A percentile compares a stretch with the other conserved stretches of the same genome.
These are phyloP conservation scores for Calonectria pseudoreteaudii DNA, from an alignment of 2,329 filamentous ascomycete species.

Conservation along the genomic window DNA sequence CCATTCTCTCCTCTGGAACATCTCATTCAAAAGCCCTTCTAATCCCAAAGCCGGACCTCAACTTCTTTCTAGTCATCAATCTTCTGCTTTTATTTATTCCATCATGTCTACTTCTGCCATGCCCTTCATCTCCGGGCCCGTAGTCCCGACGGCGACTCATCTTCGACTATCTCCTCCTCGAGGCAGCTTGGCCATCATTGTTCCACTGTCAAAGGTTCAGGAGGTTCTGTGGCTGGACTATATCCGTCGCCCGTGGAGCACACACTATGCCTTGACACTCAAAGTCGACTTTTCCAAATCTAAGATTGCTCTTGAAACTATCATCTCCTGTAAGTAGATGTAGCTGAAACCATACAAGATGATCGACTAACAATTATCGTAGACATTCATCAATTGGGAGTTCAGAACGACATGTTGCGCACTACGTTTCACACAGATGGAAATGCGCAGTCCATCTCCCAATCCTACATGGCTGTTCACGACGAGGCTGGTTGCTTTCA, in stretches of 20 bases:
- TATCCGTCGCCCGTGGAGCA: background rate
- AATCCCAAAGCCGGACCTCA: background rate
- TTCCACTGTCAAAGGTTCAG: background rate
- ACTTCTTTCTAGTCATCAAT: background rate
- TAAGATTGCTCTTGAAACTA: background rate
- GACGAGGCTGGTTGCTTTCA: background rate
- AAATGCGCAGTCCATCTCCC: background rate
- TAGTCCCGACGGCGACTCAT: background rate
- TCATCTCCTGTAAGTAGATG: background rate
- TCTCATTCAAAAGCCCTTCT: background rate
- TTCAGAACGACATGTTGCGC: background rate
- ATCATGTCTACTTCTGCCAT: background rate
- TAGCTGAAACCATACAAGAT: fast-evolving
- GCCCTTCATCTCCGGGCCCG: background rate
- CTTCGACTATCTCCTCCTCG: background rate
- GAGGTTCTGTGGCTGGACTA: background rate
- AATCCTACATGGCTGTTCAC: background rate
- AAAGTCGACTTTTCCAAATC: background rate
- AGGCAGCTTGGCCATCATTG: background rate
- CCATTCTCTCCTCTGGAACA: background rate
- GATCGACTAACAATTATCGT: background rate
- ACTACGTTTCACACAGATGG: background rate
- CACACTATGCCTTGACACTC: background rate
- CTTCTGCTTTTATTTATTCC: background rate
- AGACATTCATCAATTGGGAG: background rate